Conservation (phyloP, 129 eudicot species). For the Lactuca saligna region DNA sequence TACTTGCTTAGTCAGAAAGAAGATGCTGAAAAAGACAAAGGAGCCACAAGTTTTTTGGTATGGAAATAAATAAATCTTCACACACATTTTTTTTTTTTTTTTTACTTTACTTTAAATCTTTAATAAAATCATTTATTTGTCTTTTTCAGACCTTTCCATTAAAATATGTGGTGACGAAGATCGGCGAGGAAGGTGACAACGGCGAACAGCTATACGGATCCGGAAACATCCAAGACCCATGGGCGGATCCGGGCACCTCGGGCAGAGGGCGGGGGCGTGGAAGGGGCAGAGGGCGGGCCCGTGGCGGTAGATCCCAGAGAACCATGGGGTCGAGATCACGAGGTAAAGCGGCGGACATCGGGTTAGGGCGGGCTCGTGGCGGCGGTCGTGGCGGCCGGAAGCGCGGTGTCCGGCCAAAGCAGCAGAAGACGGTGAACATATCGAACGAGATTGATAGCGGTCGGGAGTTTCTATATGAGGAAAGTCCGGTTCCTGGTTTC, state of each 20-base stretch:
- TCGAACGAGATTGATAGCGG: conserved; percentile 10
- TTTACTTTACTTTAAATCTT: background rate
- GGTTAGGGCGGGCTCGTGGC: conserved; percentile 47
- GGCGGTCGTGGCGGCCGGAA: conserved; percentile 69
- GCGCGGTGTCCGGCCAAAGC: conserved; percentile 36
- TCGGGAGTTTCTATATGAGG: conserved; percentile 26
- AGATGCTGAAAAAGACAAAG: conserved; percentile 50
- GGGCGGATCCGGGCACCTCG: conserved; percentile 34
- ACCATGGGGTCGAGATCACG: conserved; percentile 26
- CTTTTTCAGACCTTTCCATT: conserved; percentile 47
- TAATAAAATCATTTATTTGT: too few species aligned
- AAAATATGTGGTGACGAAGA: conserved; percentile 28
- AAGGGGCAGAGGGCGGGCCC: conserved; percentile 52
- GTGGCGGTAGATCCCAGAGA: conserved; percentile 63
- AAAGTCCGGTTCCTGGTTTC: conserved; percentile 27
- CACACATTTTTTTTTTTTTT: too few species aligned
- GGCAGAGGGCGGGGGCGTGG: conserved; percentile 64
- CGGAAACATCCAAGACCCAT: conserved; percentile 43
- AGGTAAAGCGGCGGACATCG: conserved; percentile 42
- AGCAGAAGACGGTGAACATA: conserved; percentile 31
- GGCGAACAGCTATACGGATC: conserved; percentile 32
- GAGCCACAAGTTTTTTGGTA: conserved; percentile 39
- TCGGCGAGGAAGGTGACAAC: conserved; percentile 26
- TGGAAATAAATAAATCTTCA: background rate
- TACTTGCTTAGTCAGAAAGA: conserved; percentile 59